Conservation (phyloP, 371 early-diverging fungal species). For the Fennellomyces sp. region DNA sequence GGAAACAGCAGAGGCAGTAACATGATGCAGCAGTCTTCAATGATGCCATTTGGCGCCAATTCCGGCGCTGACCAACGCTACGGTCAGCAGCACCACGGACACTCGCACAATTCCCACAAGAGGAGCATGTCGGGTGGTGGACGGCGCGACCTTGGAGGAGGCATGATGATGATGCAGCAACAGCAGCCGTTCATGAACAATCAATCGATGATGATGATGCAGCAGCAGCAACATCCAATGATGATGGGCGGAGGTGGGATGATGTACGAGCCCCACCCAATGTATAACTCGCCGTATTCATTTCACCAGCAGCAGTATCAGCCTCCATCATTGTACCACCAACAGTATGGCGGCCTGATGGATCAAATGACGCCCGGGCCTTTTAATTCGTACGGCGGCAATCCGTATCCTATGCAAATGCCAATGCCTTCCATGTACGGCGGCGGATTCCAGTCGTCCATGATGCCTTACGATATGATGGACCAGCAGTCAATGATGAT, state of each 20-base stretch:
- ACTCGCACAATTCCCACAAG: background rate
- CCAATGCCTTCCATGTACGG: background rate
- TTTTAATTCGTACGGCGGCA: slow-evolving; percentile 1
- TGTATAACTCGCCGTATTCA: too few species aligned
- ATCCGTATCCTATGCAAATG: background rate
- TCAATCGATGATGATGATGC: background rate
- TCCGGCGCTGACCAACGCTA: background rate
- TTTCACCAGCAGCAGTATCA: background rate
- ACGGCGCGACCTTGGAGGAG: background rate
- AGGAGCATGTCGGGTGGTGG: background rate
- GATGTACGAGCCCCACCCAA: background rate
- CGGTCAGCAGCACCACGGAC: background rate
- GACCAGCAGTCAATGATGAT: background rate
- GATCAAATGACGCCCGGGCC: background rate
- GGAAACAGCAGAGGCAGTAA: background rate
- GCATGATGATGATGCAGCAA: background rate
- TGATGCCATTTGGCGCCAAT: slow-evolving; percentile 6
- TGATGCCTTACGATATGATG: slow-evolving; percentile 2
- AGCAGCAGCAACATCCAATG: too few species aligned
- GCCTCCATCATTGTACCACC: background rate
- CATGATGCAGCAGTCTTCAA: slow-evolving; percentile 4
- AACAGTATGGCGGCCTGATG: background rate
- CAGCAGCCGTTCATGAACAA: too few species aligned
- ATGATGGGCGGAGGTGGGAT: background rate
- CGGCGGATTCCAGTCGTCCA: background rate